phyloP scores from a whole-genome alignment of 495 filamentous ascomycete genomes.

The Neurospora tetrasperma region DNA sequence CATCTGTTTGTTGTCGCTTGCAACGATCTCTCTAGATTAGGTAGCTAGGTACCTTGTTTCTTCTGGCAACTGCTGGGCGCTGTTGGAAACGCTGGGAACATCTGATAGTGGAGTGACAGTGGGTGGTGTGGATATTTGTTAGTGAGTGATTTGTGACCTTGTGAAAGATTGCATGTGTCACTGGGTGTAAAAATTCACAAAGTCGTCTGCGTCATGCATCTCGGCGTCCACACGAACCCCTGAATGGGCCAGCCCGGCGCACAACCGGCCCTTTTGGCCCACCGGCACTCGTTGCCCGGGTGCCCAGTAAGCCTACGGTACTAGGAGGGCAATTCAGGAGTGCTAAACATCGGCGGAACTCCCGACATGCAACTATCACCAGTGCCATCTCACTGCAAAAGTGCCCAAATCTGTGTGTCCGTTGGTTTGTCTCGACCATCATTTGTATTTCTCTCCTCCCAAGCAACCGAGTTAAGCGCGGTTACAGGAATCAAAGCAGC shows the following conservation, averaged over 20 bases:
- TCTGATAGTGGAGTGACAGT: not conserved
- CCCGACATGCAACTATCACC: not conserved
- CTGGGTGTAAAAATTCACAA: not conserved
- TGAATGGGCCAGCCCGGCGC: not conserved
- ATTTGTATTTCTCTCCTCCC: not conserved
- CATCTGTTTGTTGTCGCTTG: not conserved
- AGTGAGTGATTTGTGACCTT: not conserved
- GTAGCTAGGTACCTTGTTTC: not conserved
- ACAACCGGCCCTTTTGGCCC: not conserved
- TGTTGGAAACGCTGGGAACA: not conserved
- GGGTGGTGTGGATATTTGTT: not conserved
- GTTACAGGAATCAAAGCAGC: not conserved
- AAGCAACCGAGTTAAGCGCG: not conserved
- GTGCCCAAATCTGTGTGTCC: not conserved
- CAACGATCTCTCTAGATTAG: not conserved
- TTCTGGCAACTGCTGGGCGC: not conserved
- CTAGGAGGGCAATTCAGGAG: not conserved
- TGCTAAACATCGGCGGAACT: not conserved
- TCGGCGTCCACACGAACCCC: not conserved
- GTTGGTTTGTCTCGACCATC: not conserved
- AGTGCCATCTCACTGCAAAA: not conserved
- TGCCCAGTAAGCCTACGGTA: not conserved
- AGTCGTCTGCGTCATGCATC: not conserved
- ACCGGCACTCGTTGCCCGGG: not conserved
- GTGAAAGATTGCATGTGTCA: not conserved